Base-by-base conservation (phyloP, 371 early-diverging fungal genomes). In the Mucor racemosus region DNA sequence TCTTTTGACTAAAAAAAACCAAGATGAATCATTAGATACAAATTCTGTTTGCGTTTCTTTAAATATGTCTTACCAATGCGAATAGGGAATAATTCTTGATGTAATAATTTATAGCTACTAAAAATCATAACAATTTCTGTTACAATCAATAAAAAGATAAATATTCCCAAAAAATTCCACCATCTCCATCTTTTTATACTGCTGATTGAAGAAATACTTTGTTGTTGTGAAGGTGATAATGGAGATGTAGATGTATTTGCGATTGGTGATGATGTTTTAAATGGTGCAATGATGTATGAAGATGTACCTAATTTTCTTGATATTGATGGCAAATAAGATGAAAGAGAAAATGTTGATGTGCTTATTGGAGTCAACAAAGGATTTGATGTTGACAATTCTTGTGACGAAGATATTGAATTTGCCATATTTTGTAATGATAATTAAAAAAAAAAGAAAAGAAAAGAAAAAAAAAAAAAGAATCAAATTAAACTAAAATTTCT, bases 41-140 rank as follows among this genome's bases (percentile, higher is more conserved):
- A 42, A 5, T 33, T 39, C 6, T 9, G 19, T 31, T 42, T 44
- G 9, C 46, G 7, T 33, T 7, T 42, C 31, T 9, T 0, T 35
- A 35, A 7, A 8, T 36, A 33, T 60, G 61, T 42, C 73, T 79
- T 83, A 88, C 86, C 81, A 62, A 88, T 82, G 71, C 82, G 76
- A 50, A 85, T 81, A 55, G 81, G 76, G 39, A 76, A 67, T 38
- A 76, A 77, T 41, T 78, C 71, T 11, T 68, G 72, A 40, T 82
- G 75, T 34, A 85, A 76, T 31, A 74, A 50, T 17, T 59, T 72
- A 54, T 79, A 83, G 35, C 84, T 81, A 26, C 76, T 64, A 38
- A 76, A 33, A 9, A 85, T 68, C 11, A 78, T 66, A 9, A 76
- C 44, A 1, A 77, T 55, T 60, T 88, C 77, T 14, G 77, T 48